Evolutionary conservation across 495 filamentous ascomycete genomes (phyloP), one percentile per base, ranked within the genome.

Genomic region (Cudoniella acicularis): DNA sequence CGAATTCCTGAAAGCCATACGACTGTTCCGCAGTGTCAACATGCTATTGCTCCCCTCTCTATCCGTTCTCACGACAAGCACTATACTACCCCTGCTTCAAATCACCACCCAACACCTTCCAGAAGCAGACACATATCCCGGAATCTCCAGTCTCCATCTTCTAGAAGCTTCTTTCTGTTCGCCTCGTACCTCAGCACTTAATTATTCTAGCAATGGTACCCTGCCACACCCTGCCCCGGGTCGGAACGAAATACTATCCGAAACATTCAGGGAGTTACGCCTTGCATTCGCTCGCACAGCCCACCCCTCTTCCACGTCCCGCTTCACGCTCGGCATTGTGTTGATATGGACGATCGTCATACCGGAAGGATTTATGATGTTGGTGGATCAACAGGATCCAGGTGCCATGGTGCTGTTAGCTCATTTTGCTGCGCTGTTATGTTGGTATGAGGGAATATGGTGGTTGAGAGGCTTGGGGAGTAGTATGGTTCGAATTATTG

Each of bases 401-500:
- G n/a, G 21, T 22, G 52, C 52, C 1, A 22, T 54, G 52, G 52
- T 30, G 1, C n/a, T 54, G 1, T 21, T 54, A 17, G 52, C 52
- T n/a, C 52, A 54, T 43, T 54, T 54, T 30, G 52, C 52, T 9
- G 30, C 36, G 13, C 4, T 54, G 27, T 20, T 54, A 8, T 22
- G 21, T 23, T 21, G 36, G 26, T 22, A 54, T 54, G 52, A 54
- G 41, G 26, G 42, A 8, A 20, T 54, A 9, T 54, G 52, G 52
- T 54, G 30, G 52, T 54, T 54, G 18, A 4, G 21, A 23, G 52
- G 52, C 13, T 22, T 54, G 20, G 52, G 52, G 17, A 42, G 17
- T 8, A 42, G 9, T 8, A n/a, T 54, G 26, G 36, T 54, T n/a
- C 17, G 30, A 8, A 41, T 20, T 17, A 22, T 54, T 20, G 25